Base-by-base conservation (phyloP, 495 filamentous ascomycete genomes). In the Talaromyces wortmannii region DNA sequence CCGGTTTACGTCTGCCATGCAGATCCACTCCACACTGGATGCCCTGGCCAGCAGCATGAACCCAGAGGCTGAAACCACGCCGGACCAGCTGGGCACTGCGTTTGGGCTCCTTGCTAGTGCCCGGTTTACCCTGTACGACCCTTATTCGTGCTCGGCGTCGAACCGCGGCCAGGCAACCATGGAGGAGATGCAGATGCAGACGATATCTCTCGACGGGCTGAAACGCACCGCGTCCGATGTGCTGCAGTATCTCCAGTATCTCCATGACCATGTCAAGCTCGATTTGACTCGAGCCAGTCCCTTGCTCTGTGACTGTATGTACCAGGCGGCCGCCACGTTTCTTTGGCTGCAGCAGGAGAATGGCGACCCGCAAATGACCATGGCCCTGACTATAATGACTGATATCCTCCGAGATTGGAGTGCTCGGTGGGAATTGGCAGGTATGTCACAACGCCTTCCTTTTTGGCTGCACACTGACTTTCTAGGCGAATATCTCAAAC, bases 131-230 rank as follows among this genome's bases (percentile, higher is more conserved):
- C 23, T 51, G 13, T 51, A 33, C 48, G 48, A 51, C n/a, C 48
- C 48, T 0, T 51, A 51, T 23, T 31, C 29, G 13, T 51, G 48
- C 29, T 4, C 48, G 1, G 48, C n/a, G 15, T 51, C 48, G 3
- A 18, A 51, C 29, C 29, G 4, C 8, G 48, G 16, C 15, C 33
- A 10, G 48, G 29, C 30, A 10, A 51, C 48, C 8, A 23, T 55
- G 52, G 52, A 48, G 7, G 43, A 49, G 16, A 55, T n/a, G 36
- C n/a, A 48, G 16, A 48, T 49, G 43, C 52, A 55, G 1, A 12
- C 42, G 15, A 46, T 49, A 5, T 36, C 52, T 8, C 15, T 23
- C 48, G 33, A 33, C n/a, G 48, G 29, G 1, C 7, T 51, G n/a
- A 30, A 51, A 23, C 17, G 23, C 8, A 31, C 33, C 10, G 48